These are phyloP conservation scores for Debaryomyces psychrophilus DNA, from an alignment of 1,139 yeast species.

Conservation along the genomic window DNA sequence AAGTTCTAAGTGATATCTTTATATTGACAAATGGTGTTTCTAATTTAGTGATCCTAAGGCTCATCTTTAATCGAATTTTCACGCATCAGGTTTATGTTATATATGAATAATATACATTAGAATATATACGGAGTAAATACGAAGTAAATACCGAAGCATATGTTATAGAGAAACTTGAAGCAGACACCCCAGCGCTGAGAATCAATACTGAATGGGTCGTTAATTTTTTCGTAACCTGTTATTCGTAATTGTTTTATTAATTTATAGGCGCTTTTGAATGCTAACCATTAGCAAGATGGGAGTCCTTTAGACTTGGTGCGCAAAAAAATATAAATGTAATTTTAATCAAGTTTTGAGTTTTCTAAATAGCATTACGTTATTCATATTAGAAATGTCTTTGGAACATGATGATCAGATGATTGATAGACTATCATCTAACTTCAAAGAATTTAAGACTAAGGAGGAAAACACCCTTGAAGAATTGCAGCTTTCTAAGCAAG, in stretches of 20 bases:
- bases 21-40: not conserved
- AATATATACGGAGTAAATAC: not conserved
- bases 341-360: not conserved
- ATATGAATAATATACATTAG: not conserved
- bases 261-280: too few relatives aligned
- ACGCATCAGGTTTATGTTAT: not conserved
- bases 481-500: slow-evolving; percentile 35
- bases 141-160: too few relatives aligned
- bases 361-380: not conserved
- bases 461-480: slow-evolving; percentile 38
- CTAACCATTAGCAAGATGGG: too few relatives aligned
- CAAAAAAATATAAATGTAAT: not conserved
- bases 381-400: slow-evolving; percentile 22
- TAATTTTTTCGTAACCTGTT: not conserved
- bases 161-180: too few relatives aligned
- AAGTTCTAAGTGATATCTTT: not conserved
- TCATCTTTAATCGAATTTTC: too few relatives aligned
- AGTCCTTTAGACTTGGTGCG: too few relatives aligned
- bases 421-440: slow-evolving; percentile 26
- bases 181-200: too few relatives aligned
- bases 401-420: slow-evolving; percentile 35
- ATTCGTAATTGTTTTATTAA: not conserved
- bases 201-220: not conserved
- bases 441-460: slow-evolving; percentile 15
- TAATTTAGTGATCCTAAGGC: too few relatives aligned